Evolutionary conservation across 2,329 filamentous ascomycete species (phyloP), one percentile per base, ranked within the genome.

Genomic region (Aspergillus tubingensis): DNA sequence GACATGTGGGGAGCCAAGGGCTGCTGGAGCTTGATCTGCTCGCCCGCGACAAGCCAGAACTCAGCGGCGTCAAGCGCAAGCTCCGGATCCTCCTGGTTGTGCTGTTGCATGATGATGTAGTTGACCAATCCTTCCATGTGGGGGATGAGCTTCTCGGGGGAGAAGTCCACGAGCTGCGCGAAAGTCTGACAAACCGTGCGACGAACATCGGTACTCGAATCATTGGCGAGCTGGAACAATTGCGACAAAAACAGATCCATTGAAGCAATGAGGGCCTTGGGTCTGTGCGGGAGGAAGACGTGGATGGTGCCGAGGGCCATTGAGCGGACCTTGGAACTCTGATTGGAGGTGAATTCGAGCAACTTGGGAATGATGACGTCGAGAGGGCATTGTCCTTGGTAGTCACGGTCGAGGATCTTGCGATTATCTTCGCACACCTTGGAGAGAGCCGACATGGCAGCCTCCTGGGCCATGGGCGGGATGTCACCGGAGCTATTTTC

Each of bases 381-480:
- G 62, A 98, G 85, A 1, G 95, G 95, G 59, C 92, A 86, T 76
- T 97, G 89, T 62, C 92, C 92, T 72, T 92, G 88, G 74, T 96
- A 91, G 65, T 96, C 91, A 69, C 89, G 88, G 77, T 96, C 92
- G 57, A 99, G 82, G 61, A 91, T 83, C 73, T 90, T 92, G 71
- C 87, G 88, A 79, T 96, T 97, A 79, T 99, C 95, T 78, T 99
- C 95, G 78, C 95, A 99, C 63, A 99, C 93, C 82, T 98, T 98
- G 74, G 90, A 82, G 76, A 99, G 83, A 51, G 95, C 93, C 52
- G 91, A 87, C 90, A 98, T 96, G 68, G 92, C 93, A 62, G 93
- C 93, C 75, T 99, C 94, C 73, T 97, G 92, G 11, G 89, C 88
- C 71, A 91, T 85, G 47, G 84, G 80, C 6, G 91, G 81, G 21